Evolutionary conservation across 768 basidiomycete genomes (phyloP), one percentile per base, ranked within the genome.

Genomic region (Boletus rex-veris): DNA sequence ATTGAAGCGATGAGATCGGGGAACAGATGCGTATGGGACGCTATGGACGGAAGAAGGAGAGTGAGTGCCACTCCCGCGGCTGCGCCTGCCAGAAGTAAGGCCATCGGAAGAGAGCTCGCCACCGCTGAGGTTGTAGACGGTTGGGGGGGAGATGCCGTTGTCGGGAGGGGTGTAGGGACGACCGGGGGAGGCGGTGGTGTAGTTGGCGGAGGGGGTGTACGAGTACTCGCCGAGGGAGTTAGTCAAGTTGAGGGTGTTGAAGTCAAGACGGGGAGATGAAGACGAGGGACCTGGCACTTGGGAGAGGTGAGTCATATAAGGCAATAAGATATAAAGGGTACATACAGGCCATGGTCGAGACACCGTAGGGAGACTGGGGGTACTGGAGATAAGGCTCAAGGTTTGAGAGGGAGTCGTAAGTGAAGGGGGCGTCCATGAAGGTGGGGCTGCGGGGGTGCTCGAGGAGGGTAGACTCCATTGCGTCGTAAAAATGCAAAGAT

Each of bases 31-130:
- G 65, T 79, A 81, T 35, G 84, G 73, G 35, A 80, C 74, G 31
- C 70, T 72, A 57, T 77, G 74, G 3, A 74, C 75, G 58, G 79
- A 70, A 0, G 76, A 72, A 24, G 81, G 79, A 30, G 77, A 79
- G 55, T 74, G 75, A 37, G 83, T 82, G 55, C 82, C 83, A 64
- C 84, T 85, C 67, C 85, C 85, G 55, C 88, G 86, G 68, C 85
- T 86, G 64, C 80, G 81, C 48, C 83, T 74, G 64, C 79, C 81
- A 53, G 86, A 84, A 59, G 78, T 72, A 48, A 81, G 74, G 57
- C 84, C 80, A 64, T 90, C 88, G n/a, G 87, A 88, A 12, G 85
- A 86, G 50, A 85, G 71, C 68, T 90, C 88, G 56, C 84, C 85
- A 42, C 76, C 81, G 62, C 81, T 84, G 59, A 89, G 73, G 66